These are phyloP conservation scores for Entomortierella chlamydospora DNA, from an alignment of 192 early-diverging fungal species.

Conservation along the genomic window DNA sequence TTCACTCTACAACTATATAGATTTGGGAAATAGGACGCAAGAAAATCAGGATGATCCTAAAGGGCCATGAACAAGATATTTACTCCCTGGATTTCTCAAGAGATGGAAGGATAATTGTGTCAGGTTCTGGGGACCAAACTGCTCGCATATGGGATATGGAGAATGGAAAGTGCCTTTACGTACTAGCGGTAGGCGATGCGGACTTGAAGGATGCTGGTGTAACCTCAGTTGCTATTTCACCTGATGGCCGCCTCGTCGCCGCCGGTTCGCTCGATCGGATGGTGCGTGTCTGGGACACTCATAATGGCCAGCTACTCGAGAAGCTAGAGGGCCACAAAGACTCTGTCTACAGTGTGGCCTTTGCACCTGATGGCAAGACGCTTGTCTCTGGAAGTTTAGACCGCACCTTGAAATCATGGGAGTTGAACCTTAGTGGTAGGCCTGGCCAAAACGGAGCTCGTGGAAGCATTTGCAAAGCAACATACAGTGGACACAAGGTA, in stretches of 20 bases:
- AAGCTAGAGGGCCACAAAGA: constrained; percentile 95
- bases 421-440: constrained; percentile 68
- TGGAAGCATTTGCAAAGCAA: constrained; percentile 56
- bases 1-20: too few relatives aligned
- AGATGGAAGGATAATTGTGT: constrained; percentile 89
- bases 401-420: constrained; percentile 92
- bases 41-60: constrained; percentile 72
- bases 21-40: constrained; percentile 77
- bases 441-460: constrained; percentile 35
- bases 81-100: constrained; percentile 95
- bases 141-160: constrained; percentile 90
- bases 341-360: constrained; percentile 95
- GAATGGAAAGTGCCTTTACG: constrained; percentile 75
- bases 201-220: constrained; percentile 93
- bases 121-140: constrained; percentile 87
- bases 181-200: constrained; percentile 80
- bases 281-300: constrained; percentile 92
- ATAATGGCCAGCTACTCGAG: constrained; percentile 83
- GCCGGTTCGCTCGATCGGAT: constrained; percentile 93
- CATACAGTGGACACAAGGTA: constrained; percentile 67
- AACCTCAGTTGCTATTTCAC: constrained; percentile 94
- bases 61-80: constrained; percentile 96
- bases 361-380: constrained; percentile 91
- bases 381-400: constrained; percentile 95
- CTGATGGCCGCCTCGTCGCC: constrained; percentile 87